Evolutionary conservation across 73 alveolate species (phyloP), one percentile per base, ranked within the genome.

Genomic region (Uronychia binucleata): DNA sequence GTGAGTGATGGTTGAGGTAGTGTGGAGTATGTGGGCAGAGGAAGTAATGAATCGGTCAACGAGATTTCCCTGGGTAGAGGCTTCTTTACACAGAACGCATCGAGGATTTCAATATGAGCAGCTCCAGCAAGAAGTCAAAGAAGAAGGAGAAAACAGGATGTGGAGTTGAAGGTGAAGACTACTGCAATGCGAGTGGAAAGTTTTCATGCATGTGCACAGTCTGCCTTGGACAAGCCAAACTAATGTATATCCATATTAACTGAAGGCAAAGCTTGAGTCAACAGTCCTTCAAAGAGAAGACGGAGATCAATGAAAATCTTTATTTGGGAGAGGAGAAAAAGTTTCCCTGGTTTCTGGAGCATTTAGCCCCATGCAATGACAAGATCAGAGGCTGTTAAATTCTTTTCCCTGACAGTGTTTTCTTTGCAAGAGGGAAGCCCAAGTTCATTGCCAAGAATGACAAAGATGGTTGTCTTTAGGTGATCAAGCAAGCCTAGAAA

Each of bases 331-430:
- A 78, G 33, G 35, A 19, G 8, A 82, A 85, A 82, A 77, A 79
- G n/a, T 89, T 84, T 77, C 75, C 76, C 32, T 90, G 96, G 96
- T 59, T 90, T 0, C 30, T 90, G 82, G 86, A 86, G 34, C 80
- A 75, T 34, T 82, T 90, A 0, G 80, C 84, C 27, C 96, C 96
- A 26, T 33, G 32, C 34, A 90, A 86, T 81, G 96, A 90, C 26
- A 90, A 86, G 78, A 75, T 90, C n/a, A 35, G 82, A 74, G 96
- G 96, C 8, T 90, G 96, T 58, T 86, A 90, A 79, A 77, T 90
- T 29, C n/a, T 85, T 26, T 90, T 90, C 85, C 96, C 96, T 1
- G 96, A 90, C 74, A 59, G 90, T 25, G 96, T 86, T 1, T 74
- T 90, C 28, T 90, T 85, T 59, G 28, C 32, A 29, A 75, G 82